Conservation (phyloP, 2,329 filamentous ascomycete genomes). For the Amauroascus niger region DNA sequence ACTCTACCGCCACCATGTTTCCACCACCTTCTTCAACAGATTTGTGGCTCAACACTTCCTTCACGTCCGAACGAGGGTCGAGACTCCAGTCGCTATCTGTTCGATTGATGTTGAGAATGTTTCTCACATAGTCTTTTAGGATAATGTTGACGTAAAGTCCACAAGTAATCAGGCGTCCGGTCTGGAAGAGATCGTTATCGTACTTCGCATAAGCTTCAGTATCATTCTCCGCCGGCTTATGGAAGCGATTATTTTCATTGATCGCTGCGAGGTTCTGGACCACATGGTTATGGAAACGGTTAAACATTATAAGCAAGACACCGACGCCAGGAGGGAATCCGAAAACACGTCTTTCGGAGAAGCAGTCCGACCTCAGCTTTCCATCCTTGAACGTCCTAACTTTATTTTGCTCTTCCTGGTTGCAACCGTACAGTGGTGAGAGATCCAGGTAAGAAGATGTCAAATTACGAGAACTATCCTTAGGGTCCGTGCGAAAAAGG, state of each 20-base stretch:
- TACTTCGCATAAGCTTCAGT: constrained; percentile 32
- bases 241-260: constrained; percentile 36
- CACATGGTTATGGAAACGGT: constrained; percentile 35
- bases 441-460: constrained; percentile 43
- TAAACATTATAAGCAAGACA: constrained; percentile 31
- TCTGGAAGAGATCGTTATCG: constrained; percentile 31
- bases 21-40: constrained; percentile 36
- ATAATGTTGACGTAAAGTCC: constrained; percentile 29
- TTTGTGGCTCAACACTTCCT: constrained; percentile 15
- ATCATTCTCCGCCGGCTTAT: constrained; percentile 21
- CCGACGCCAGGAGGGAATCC: constrained; percentile 29
- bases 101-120: constrained; percentile 29
- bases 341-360: constrained; percentile 27
- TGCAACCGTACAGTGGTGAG: constrained; percentile 38
- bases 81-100: constrained; percentile 37
- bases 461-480: constrained; percentile 28
- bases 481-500: constrained; percentile 35
- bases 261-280: constrained; percentile 31
- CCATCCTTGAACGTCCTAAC: constrained; percentile 32
- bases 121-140: constrained; percentile 30
- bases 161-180: constrained; percentile 26
- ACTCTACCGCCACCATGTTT: constrained; percentile 45
- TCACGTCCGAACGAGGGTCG: constrained; percentile 35
- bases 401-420: constrained; percentile 26
- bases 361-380: constrained; percentile 33